Base-by-base conservation (phyloP, 495 filamentous ascomycete genomes). In the Aspergillus heteromorphus region DNA sequence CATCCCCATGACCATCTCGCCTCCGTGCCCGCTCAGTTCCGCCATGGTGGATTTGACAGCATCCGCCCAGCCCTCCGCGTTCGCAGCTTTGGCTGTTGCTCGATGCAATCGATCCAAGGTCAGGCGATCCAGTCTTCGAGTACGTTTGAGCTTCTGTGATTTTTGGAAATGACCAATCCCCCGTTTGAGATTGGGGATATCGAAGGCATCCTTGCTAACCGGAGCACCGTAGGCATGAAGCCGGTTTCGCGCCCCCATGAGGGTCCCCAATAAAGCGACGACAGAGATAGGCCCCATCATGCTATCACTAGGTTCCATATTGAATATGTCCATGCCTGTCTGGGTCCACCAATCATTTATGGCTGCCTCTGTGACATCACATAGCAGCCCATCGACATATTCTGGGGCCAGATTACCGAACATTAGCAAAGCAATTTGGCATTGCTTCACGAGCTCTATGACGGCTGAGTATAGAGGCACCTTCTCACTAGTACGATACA, bases 271-370 rank as follows among this genome's bases (percentile, higher is more conserved):
- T 21, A 98, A 70, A 3, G 88, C 95, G 20, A 91, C 86, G 13
- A 97, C 91, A 0, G 89, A 97, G 0, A 92, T 96, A 2, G 93
- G 92, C 0, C 93, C 93, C 6, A 98, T 72, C 25, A 91, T 88
- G 11, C 91, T 92, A 68, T 98, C 95, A 18, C 84, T 87, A 2
- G 93, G 95, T 68, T 97, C 95, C 18, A 89, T 77, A 52, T 89
- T 95, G 71, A 91, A 96, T 55, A 89, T 80, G 43, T 97, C 91
- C 0, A 86, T 87, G 4, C 95, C 93, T 40, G 97, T 86, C 59
- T 97, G 90, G 2, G 86, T 84, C 93, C 93, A 98, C 93, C 95
- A 98, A 68, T 96, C 88, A 58, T 84, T 86, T 62, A 98, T 84
- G 3, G 91, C 89, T 53, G 79, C 84, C 63, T 98, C 93, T 0